Evolutionary conservation across 371 early-diverging fungal genomes (phyloP), one percentile per base, ranked within the genome.

Genomic region (Rhizomucor miehei): DNA sequence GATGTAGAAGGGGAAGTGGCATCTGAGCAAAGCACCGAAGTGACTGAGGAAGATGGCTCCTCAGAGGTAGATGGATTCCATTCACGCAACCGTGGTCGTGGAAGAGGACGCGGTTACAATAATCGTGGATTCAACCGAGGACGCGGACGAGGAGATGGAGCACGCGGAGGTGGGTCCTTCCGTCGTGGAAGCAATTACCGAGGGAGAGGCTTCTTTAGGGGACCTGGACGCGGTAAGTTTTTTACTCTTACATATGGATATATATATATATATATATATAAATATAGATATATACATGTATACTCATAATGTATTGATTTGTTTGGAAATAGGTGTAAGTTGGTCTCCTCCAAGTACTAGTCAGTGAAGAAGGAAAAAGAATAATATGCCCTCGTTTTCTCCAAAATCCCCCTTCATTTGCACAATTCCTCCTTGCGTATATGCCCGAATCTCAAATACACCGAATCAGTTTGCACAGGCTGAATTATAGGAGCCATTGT

Each of bases 401-500:
- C n/a, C n/a, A 50, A 50, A 13, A 51, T n/a, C 9, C 23, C 51
- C 14, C 20, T 51, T 38, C 37, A 6, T 50, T 40, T 44, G 44
- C 44, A 44, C 19, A 43, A n/a, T 16, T 9, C 17, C 16, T 10
- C 21, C n/a, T n/a, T 43, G 17, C 17, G 10, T 44, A 13, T 41
- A 44, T 6, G 23, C 17, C 20, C 21, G 16, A 17, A 11, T 19
- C 44, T 41, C 10, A 14, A 19, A 29, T 29, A 29, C 14, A 9
- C 14, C 39, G 39, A 2, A 17, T 40, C 5, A 12, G 14, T n/a
- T 17, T 16, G 21, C 21, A n/a, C 13, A 44, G 13, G 20, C 3
- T 48, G 9, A 10, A 51, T 60, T 65, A 77, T 40, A 43, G 48
- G 73, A 77, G 69, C 77, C 77, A 84, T 60, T 66, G 49, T 41